A percentile compares a stretch with the other conserved stretches of the same genome.
Evolutionary conservation across 1,284 basidiomycete genomes (phyloP).

Genomic region (Melanopsichium pennsylvanicum): DNA sequence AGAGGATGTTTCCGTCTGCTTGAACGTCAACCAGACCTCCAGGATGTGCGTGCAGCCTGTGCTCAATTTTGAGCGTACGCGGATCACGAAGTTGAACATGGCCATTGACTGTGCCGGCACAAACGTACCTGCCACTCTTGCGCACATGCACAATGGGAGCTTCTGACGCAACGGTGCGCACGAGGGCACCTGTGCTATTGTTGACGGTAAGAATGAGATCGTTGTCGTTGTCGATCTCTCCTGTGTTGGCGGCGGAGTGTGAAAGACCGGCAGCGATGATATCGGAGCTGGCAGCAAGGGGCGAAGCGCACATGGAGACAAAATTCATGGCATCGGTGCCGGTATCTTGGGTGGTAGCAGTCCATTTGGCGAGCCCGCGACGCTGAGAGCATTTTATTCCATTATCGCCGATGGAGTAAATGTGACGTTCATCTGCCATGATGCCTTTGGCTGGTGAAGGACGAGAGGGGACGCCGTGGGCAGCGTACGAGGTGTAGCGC

Average conservation of each 20-base stretch:
- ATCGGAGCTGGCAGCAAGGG: conserved; percentile 57
- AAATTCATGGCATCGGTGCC: conserved; percentile 46
- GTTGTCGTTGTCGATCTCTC: conserved; percentile 41
- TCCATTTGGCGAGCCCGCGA: conserved; percentile 66
- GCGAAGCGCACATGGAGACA: conserved; percentile 59
- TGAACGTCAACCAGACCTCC: conserved; percentile 64
- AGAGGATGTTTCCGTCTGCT: conserved; percentile 61
- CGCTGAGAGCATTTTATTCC: conserved; percentile 66
- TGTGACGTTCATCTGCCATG: conserved; percentile 63
- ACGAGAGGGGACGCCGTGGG: conserved; percentile 71
- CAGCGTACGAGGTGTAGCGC: conserved; percentile 70
- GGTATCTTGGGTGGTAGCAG: conserved; percentile 22
- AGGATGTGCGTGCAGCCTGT: conserved; percentile 62
- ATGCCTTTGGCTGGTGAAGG: conserved; percentile 61
- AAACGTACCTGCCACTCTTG: conserved; percentile 52
- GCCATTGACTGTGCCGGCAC: conserved; percentile 54
- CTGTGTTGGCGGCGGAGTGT: conserved; percentile 31
- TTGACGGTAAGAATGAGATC: conserved; percentile 58
- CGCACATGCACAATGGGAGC: conserved; percentile 57
- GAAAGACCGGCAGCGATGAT: conserved; percentile 58
- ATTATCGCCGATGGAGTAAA: conserved; percentile 64
- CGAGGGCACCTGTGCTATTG: conserved; percentile 52
- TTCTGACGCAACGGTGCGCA: conserved; percentile 55
- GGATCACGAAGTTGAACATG: conserved; percentile 64
- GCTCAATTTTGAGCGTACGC: conserved; percentile 57